A percentile compares a stretch with the other conserved stretches of the same genome.
Conservation (phyloP, 78 protist genomes). For the Dictyostelium firmibasis region DNA sequence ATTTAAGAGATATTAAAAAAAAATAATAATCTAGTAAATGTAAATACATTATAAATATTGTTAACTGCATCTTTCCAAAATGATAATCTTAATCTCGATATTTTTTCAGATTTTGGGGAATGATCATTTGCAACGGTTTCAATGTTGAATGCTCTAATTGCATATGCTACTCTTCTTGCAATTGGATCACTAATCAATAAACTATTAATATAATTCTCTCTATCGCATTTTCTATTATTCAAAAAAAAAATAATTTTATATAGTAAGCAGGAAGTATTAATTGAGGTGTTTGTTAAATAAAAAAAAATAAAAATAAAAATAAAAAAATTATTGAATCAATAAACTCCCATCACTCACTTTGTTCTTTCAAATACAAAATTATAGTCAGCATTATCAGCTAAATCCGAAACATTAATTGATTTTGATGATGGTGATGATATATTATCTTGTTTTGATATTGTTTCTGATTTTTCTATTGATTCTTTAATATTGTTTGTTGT, state of each 20-base stretch:
- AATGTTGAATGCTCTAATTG: slow-evolving; percentile 58
- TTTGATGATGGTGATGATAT: slow-evolving; percentile 45
- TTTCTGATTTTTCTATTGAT: neutral
- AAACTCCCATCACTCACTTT: neutral
- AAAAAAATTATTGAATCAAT: no score
- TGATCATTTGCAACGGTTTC: slow-evolving; percentile 44
- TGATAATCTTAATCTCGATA: slow-evolving; percentile 36
- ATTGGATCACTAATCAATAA: slow-evolving; percentile 14
- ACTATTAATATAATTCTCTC: slow-evolving; percentile 47
- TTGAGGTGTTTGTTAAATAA: no score
- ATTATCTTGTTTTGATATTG: neutral
- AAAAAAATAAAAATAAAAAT: no score
- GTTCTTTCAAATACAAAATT: slow-evolving; percentile 56
- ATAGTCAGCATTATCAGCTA: slow-evolving; percentile 22
- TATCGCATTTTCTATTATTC: slow-evolving; percentile 28
- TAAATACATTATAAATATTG: slow-evolving; percentile 60
- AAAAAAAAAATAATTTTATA: no score
- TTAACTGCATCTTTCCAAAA: slow-evolving; percentile 80
- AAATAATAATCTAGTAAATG: no score
- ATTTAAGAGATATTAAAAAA: no score
- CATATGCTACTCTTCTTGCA: slow-evolving; percentile 50
- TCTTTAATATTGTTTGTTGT: neutral
- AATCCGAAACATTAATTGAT: slow-evolving; percentile 17
- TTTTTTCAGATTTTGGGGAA: slow-evolving; percentile 35
- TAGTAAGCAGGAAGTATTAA: neutral